Conservation (phyloP, 148 eudicot genomes). For the Vaccinium darrowii region DNA sequence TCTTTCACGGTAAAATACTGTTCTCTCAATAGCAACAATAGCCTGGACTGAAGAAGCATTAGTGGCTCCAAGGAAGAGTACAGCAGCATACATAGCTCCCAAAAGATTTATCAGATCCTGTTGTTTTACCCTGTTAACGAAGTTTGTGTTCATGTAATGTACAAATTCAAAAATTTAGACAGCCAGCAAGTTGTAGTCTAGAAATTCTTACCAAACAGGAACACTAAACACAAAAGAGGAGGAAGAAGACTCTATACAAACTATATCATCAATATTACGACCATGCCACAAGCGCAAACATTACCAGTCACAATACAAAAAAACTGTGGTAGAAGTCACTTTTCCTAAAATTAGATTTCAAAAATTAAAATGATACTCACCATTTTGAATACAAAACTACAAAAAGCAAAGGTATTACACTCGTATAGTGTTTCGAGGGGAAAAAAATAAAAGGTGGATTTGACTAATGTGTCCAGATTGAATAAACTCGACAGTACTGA, state of each 20-base stretch:
- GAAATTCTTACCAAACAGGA: neutral
- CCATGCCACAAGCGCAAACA: no score
- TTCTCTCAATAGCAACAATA: constrained; percentile 45
- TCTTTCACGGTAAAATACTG: constrained; percentile 54
- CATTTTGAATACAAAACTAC: no score
- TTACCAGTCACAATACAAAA: no score
- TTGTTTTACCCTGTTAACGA: constrained; percentile 33
- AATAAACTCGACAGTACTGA: no score
- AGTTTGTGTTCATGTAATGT: neutral
- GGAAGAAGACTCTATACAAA: neutral
- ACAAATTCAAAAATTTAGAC: neutral
- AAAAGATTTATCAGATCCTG: constrained; percentile 45
- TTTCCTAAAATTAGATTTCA: no score
- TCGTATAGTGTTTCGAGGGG: no score
- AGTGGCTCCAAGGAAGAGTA: constrained; percentile 48
- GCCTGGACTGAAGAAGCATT: constrained; percentile 42
- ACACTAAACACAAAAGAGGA: neutral
- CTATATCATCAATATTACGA: neutral
- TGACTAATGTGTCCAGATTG: no score
- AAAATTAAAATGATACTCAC: no score
- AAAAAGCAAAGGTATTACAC: no score
- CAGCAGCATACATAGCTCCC: constrained; percentile 48
- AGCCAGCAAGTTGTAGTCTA: neutral
- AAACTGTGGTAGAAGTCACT: no score
- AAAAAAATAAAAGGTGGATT: no score